Base-by-base conservation (phyloP, 495 filamentous ascomycete species). In the Penicillium cinerascens region DNA sequence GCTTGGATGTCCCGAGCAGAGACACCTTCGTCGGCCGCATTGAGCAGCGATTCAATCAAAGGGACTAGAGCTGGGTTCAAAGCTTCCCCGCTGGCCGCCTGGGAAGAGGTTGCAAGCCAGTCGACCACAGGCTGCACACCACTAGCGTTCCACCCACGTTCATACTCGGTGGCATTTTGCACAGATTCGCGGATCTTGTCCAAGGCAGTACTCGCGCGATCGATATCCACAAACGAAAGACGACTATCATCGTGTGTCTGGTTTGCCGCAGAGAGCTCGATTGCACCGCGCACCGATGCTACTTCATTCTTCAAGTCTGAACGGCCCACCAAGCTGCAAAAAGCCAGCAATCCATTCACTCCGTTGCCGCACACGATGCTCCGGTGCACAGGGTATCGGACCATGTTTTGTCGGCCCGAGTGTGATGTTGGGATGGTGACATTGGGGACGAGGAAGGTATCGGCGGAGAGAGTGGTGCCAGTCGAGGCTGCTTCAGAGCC, bases 301-400 rank as follows among this genome's bases (percentile, higher is more conserved):
- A 66, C 61, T 25, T 75, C 70, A 13, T 59, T 61, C 23, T 67
- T 66, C 7, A 73, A 55, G 27, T 66, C 61, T 20, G 68, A 58
- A 37, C 67, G 61, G 51, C 72, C 52, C 42, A 75, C 59, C 49
- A 76, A 66, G 4, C 68, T 65, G 45, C 80, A 76, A 49, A 82
- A 80, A 11, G 76, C 70, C 9, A 81, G 64, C 1, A 82, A 56
- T 7, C 77, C 79, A 17, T 80, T 71, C 17, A 83, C 60, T 0
- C 89, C 92, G 38, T 86, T 78, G 3, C 82, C 84, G 27, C 95
- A 83, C 13, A 97, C 55, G 21, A 97, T 66, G 9, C 86, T 82
- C 65, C 86, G 87, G 59, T 98, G 93, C 15, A 96, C 89, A 0
- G 93, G 92, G 48, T 91, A 89, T 9, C 83, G 82, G 10, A 95